These are phyloP conservation scores for Ascochyta pisi DNA, from an alignment of 2,329 filamentous ascomycete species.

Conservation along the genomic window DNA sequence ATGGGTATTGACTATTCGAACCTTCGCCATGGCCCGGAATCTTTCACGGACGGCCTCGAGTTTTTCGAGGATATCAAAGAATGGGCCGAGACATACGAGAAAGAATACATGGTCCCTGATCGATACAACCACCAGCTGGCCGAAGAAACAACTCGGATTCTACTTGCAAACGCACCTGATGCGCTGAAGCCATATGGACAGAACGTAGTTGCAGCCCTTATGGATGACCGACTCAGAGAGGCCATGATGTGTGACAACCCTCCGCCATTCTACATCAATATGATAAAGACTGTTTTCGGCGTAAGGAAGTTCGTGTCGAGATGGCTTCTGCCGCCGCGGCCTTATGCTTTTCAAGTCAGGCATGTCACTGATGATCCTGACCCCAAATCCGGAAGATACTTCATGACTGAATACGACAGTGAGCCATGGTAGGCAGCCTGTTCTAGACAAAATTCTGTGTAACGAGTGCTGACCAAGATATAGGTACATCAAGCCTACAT, in stretches of 20 bases:
- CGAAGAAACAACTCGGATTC: slow-evolving; percentile 64
- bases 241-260: slow-evolving; percentile 61
- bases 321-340: slow-evolving; percentile 66
- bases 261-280: slow-evolving; percentile 42
- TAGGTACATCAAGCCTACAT: slow-evolving; percentile 35
- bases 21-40: slow-evolving; percentile 49
- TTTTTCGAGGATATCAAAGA: slow-evolving; percentile 59
- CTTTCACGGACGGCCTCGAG: slow-evolving; percentile 58
- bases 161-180: slow-evolving; percentile 63
- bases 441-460: not conserved
- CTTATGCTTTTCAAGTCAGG: slow-evolving; percentile 38
- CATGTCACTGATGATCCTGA: slow-evolving; percentile 57
- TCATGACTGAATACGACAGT: slow-evolving; percentile 25
- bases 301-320: slow-evolving; percentile 64
- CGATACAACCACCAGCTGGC: slow-evolving; percentile 54
- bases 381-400: slow-evolving; percentile 45
- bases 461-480: slow-evolving; percentile 4
- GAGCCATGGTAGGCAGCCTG: slow-evolving; percentile 49
- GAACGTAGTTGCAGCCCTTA: slow-evolving; percentile 63
- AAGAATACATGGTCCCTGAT: slow-evolving; percentile 60
- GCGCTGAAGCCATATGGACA: slow-evolving; percentile 55
- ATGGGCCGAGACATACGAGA: slow-evolving; percentile 67
- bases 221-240: slow-evolving; percentile 68
- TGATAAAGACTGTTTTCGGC: slow-evolving; percentile 58
- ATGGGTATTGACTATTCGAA: slow-evolving; percentile 66